A percentile compares a stretch with the other conserved stretches of the same genome.
Conservation (phyloP, 139 green algal species). For the Picochlorum sp. region DNA sequence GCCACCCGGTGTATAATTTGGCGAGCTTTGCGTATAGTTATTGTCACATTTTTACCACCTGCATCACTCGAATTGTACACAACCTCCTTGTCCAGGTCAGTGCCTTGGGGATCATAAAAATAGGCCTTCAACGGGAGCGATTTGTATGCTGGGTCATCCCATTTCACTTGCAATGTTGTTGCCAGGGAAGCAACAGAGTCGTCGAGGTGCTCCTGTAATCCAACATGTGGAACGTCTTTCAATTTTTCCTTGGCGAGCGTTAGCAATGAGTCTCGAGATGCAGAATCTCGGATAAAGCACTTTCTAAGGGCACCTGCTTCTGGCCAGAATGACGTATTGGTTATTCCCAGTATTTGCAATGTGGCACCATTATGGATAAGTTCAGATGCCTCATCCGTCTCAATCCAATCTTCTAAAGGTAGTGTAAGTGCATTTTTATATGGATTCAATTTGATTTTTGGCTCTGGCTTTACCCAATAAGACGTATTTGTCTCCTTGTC, state of each 20-base stretch:
- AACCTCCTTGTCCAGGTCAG: not conserved
- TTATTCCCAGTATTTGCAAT: constrained; percentile 75
- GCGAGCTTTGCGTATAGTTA: not conserved
- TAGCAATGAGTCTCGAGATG: constrained; percentile 14
- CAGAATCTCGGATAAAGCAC: constrained; percentile 26
- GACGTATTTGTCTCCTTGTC: constrained; percentile 10
- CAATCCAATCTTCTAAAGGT: constrained; percentile 61
- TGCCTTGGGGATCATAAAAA: constrained; percentile 2
- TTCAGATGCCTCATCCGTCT: constrained; percentile 53
- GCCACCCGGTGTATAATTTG: not conserved
- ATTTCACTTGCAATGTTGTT: constrained; percentile 15
- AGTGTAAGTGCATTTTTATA: constrained; percentile 75
- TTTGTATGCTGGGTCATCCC: not conserved
- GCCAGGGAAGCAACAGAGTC: constrained; percentile 40
- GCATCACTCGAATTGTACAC: not conserved
- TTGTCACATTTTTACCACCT: not conserved
- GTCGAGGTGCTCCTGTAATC: constrained; percentile 48
- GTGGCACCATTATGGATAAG: constrained; percentile 65
- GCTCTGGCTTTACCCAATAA: constrained; percentile 17
- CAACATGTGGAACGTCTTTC: constrained; percentile 50
- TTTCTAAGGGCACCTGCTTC: constrained; percentile 32
- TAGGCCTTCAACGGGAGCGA: not conserved
- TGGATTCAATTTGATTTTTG: constrained; percentile 35
- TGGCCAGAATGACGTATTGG: constrained; percentile 67
- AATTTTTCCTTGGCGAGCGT: constrained; percentile 33